Evolutionary conservation across 345 rosid species (phyloP).

Genomic region (Anacardium occidentale): DNA sequence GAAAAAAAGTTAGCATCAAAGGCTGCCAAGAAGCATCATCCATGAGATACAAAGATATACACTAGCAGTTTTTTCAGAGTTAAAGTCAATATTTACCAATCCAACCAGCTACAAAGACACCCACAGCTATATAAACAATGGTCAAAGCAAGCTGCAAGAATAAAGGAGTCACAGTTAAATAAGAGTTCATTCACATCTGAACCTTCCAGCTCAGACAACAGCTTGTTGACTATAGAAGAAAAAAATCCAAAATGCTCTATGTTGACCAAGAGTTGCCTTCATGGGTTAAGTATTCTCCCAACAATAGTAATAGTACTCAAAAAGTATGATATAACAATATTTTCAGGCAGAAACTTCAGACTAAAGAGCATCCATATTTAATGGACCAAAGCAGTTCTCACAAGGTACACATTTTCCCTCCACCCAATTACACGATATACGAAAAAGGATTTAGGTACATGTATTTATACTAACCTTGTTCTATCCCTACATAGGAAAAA

Average conservation of each 20-base stretch:
- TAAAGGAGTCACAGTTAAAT: slow-evolving; percentile 13
- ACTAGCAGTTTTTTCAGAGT: not conserved
- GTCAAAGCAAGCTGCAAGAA: slow-evolving; percentile 72
- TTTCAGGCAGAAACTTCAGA: not conserved
- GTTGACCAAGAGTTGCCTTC: no score
- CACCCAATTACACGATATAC: no score
- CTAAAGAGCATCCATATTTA: no score
- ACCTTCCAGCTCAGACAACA: not conserved
- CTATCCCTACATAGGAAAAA: no score
- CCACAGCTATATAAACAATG: slow-evolving; percentile 78
- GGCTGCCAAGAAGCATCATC: slow-evolving; percentile 21
- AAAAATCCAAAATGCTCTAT: no score
- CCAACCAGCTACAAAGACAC: slow-evolving; percentile 96
- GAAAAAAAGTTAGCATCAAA: slow-evolving; percentile 35
- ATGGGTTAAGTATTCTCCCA: not conserved
- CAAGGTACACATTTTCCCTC: no score
- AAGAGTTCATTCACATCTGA: not conserved
- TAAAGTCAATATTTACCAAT: slow-evolving; percentile 61
- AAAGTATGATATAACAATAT: not conserved
- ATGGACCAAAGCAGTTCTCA: no score
- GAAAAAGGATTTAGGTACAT: no score
- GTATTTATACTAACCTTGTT: no score
- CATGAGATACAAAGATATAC: slow-evolving; percentile 11
- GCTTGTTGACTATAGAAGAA: not conserved
- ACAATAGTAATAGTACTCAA: not conserved